Base-by-base conservation (phyloP, 116 monocot genomes). In the Phalaenopsis hybrid region DNA sequence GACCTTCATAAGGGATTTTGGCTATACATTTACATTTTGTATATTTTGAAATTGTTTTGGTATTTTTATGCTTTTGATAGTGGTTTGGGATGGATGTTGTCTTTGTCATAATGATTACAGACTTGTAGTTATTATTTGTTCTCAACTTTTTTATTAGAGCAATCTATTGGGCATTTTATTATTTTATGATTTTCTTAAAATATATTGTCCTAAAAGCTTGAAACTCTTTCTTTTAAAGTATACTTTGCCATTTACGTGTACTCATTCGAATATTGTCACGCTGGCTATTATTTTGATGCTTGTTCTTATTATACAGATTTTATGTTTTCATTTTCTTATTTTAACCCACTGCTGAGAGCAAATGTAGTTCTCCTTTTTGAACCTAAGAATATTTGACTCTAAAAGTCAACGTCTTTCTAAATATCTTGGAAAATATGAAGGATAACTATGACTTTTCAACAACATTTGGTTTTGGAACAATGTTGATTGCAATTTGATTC, bases 401-500 rank as follows among this genome's bases (percentile, higher is more conserved):
- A 37, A 31, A 13, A 16, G 12, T 41, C 12, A 73, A 10, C 41
- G 18, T 73, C 37, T 41, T 25, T 31, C 8, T 70, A 70, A 25
- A 34, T 70, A 70, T 1, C 33, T 70, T 31, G 28, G 34, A 70
- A 70, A 31, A 70, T 9, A 31, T 70, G 70, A 34, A 70, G 23
- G 34, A 0, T 70, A 9, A 70, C 33, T 70, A 33, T 37, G 28
- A 28, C 37, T 4, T 72, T 52, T 73, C 16, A 31, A 41, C 72
- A 73, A 73, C n/a, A 73, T 73, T 34, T 73, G 72, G 37, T 73
- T 73, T 73, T 3, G 4, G 37, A 34, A 34, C 41, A 41, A 41
- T 73, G 72, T 34, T 73, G 23, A 49, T 75, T 73, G 75, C 46
- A 52, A 2, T 82, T 74, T 84, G 21, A 74, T 72, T 41, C 79